A percentile compares a stretch with the other conserved stretches of the same genome.
phyloP scores from a whole-genome alignment of 192 early-diverging fungal species.

The Podochytrium sp. region DNA sequence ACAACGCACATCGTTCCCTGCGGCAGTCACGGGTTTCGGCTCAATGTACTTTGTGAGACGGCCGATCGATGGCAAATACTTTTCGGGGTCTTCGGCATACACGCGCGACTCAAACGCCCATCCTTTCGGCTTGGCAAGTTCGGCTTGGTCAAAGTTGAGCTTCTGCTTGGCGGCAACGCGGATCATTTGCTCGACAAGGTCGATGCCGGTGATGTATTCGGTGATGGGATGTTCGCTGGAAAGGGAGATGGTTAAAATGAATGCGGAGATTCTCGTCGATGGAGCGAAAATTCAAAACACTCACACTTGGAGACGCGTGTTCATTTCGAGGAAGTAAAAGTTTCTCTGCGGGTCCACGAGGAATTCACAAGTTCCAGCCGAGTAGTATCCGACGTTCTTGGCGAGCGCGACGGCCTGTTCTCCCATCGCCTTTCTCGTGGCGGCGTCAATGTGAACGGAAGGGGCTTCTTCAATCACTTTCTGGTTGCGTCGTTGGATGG shows the following conservation, averaged over 20 bases:
- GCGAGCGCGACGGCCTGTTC: slow-evolving; percentile 65
- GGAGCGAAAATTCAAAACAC: not conserved
- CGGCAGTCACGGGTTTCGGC: slow-evolving; percentile 48
- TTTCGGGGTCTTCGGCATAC: slow-evolving; percentile 94
- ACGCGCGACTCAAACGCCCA: slow-evolving; percentile 96
- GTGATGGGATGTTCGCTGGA: slow-evolving; percentile 94
- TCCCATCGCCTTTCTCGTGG: slow-evolving; percentile 51
- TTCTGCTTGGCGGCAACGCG: slow-evolving; percentile 82
- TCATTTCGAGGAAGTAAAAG: slow-evolving; percentile 97
- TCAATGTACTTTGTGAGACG: slow-evolving; percentile 85
- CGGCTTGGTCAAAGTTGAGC: slow-evolving; percentile 72
- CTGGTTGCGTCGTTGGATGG: slow-evolving; percentile 97
- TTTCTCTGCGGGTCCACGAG: slow-evolving; percentile 81
- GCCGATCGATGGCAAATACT: slow-evolving; percentile 92
- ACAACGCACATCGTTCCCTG: slow-evolving; percentile 74
- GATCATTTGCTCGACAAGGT: slow-evolving; percentile 96
- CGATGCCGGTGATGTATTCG: slow-evolving; percentile 90
- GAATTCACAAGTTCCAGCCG: slow-evolving; percentile 97
- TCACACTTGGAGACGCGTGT: slow-evolving; percentile 93
- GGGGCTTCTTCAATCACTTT: slow-evolving; percentile 99
- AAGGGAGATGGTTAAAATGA: not conserved
- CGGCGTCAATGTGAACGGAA: slow-evolving; percentile 55
- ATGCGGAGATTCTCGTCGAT: too few species aligned
- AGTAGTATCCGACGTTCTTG: slow-evolving; percentile 80
- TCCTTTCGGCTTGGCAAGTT: slow-evolving; percentile 74